Percentiles rank a stretch among this genome's conserved stretches.
Evolutionary conservation across 306 rosid genomes (phyloP).

Genomic region (Delonix regia): DNA sequence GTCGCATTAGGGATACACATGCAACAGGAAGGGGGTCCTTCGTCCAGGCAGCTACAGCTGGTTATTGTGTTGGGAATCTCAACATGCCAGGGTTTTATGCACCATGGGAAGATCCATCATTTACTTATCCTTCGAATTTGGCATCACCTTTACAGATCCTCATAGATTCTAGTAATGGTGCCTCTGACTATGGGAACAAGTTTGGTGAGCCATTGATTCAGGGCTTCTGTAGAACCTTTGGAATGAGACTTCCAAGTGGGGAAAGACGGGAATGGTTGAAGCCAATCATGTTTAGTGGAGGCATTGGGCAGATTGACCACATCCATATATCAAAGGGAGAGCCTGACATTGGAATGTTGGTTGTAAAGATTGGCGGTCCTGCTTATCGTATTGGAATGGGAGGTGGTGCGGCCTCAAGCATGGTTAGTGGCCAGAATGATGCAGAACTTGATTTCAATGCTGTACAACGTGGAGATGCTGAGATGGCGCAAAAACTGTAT

Average conservation of each 20-base stretch:
- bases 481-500: conserved; percentile 92
- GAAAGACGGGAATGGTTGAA: conserved; percentile 97
- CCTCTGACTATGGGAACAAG: conserved; percentile 94
- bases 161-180: conserved; percentile 88
- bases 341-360: conserved; percentile 88
- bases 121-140: conserved; percentile 79
- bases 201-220: conserved; percentile 99
- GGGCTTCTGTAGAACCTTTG: conserved; percentile 92
- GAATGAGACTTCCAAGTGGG: conserved; percentile 92
- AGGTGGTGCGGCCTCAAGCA: conserved; percentile 96
- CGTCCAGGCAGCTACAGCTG: conserved; percentile 90
- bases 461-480: conserved; percentile 97
- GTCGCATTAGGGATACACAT: conserved; percentile 94
- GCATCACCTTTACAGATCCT: conserved; percentile 90
- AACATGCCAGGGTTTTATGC: conserved; percentile 68
- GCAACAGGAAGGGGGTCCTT: conserved; percentile 94
- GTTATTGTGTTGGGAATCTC: conserved; percentile 97
- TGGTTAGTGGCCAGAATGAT: conserved; percentile 97
- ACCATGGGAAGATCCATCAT: conserved; percentile 93
- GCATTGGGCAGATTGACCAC: conserved; percentile 91
- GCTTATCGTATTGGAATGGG: conserved; percentile 98
- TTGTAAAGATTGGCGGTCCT: conserved; percentile 96
- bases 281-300: conserved; percentile 96
- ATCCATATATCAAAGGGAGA: conserved; percentile 78
- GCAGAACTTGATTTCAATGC: conserved; percentile 96